Base-by-base conservation (phyloP, 2,329 filamentous ascomycete genomes). In the Ambrosiella beaveri region DNA sequence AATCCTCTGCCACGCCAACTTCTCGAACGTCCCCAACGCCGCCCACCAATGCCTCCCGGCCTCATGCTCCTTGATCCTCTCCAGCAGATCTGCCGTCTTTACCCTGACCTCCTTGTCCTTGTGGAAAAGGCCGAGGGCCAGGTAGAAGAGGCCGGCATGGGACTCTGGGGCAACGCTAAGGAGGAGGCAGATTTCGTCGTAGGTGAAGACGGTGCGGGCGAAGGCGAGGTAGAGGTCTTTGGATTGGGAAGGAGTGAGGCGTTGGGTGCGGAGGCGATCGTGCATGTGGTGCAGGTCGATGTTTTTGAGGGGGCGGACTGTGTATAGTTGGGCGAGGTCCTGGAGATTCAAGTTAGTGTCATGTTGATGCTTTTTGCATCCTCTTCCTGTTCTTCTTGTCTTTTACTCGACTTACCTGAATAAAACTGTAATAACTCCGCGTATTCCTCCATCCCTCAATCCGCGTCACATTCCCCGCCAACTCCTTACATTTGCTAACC, bases 361-460 rank as follows among this genome's bases (percentile, higher is more conserved):
- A 52, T 27, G 52, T 19, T 35, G 12, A 47, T 47, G 7, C n/a
- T n/a, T 19, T 50, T 7, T 19, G n/a, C 7, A 36, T 45, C 17
- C 9, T 27, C 15, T 11, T 8, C 17, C 12, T 37, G 7, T 12
- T 47, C 3, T 8, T 8, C 11, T 47, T 15, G 44, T 17, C n/a
- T 17, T 41, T 27, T 27, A 4, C 27, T 41, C 40, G 40, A 40
- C 52, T 59, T 39, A 83, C 87, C 74, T 95, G 88, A 62, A 97
- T 91, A 67, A 88, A 97, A 63, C 87, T 89, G 71, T 94, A 95
- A 68, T 98, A 98, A 66, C 88, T 95, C 61, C 93, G 79, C 1
- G 93, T 97, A 63, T 88, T 94, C 64, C 93, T 82, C 93, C 93
- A 98, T 59, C 91, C 93, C 72, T 98, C 93, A 62, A 98, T 94